Conservation (phyloP, 2,329 filamentous ascomycete species). For the Verticillium longisporum region DNA sequence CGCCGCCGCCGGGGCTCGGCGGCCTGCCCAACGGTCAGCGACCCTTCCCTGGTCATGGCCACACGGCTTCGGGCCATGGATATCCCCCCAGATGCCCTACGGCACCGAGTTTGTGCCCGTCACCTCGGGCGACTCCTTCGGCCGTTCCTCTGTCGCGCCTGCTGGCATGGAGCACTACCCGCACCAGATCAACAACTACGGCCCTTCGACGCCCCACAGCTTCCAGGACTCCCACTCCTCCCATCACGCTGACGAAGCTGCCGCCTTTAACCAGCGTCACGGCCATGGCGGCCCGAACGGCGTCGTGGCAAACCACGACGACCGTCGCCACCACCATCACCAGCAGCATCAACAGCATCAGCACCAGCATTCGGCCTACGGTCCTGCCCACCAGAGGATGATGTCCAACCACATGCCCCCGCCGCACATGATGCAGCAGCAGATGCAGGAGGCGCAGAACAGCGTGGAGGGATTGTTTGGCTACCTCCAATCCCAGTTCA, state of each 20-base stretch:
- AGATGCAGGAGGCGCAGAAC: background rate
- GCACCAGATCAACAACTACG: constrained; percentile 31
- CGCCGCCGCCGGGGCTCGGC: constrained; percentile 39
- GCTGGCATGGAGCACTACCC: constrained; percentile 26
- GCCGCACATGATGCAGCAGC: constrained; percentile 9
- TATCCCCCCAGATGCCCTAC: constrained; percentile 31
- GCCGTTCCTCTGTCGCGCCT: constrained; percentile 23
- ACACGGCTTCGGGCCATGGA: constrained; percentile 20
- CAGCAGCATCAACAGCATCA: background rate
- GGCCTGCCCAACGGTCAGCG: constrained; percentile 22
- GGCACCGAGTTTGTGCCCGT: constrained; percentile 26
- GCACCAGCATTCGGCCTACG: constrained; percentile 1
- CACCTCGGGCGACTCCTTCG: constrained; percentile 28
- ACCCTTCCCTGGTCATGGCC: constrained; percentile 21
- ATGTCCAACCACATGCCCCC: constrained; percentile 20
- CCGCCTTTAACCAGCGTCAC: constrained; percentile 31
- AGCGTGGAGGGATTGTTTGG: constrained; percentile 27
- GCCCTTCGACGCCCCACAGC: constrained; percentile 52
- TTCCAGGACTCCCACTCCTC: constrained; percentile 57
- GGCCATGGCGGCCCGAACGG: constrained; percentile 32
- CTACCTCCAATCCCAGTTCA: constrained; percentile 33
- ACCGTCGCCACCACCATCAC: constrained; percentile 15
- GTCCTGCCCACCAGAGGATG: constrained; percentile 19
- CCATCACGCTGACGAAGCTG: constrained; percentile 37
- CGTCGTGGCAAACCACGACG: constrained; percentile 19